phyloP scores from a whole-genome alignment of 2,329 filamentous ascomycete species.

The Westerdykella sp. region DNA sequence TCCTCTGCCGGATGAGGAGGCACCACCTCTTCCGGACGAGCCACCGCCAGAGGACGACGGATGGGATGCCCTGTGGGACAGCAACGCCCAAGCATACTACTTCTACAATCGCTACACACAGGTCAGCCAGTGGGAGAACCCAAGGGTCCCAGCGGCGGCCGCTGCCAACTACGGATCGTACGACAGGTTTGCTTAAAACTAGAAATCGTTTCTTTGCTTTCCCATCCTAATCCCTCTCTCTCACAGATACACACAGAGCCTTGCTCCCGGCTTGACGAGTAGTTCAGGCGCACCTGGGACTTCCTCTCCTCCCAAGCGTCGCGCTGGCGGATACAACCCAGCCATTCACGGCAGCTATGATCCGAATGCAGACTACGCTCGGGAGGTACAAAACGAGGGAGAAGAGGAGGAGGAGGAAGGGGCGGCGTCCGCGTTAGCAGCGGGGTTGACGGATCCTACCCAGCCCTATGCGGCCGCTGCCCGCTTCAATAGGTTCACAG shows the following conservation, averaged over 20 bases:
- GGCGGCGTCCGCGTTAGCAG: conserved; percentile 18
- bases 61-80: conserved; percentile 77
- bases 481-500: conserved; percentile 87
- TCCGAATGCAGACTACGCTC: conserved; percentile 88
- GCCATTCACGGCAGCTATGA: conserved; percentile 96
- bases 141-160: conserved; percentile 56
- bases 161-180: conserved; percentile 23
- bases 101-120: conserved; percentile 79
- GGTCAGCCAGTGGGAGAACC: conserved; percentile 78
- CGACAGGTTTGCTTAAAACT: conserved; percentile 34
- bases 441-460: conserved; percentile 14
- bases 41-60: conserved; percentile 55
- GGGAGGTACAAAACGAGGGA: conserved; percentile 36
- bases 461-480: conserved; percentile 60
- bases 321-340: conserved; percentile 80
- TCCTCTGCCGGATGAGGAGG: conserved; percentile 26
- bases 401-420: conserved; percentile 31
- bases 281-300: conserved; percentile 28
- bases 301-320: conserved; percentile 31
- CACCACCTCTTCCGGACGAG: conserved; percentile 46
- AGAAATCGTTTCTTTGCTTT: conserved; percentile 15
- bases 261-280: conserved; percentile 25
- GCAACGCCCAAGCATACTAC: conserved; percentile 62
- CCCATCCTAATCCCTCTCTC: conserved; percentile 27
- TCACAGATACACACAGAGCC: conserved; percentile 17